These are phyloP conservation scores for Ceratobasidium sp. DNA, from an alignment of 1,284 basidiomycete genomes.

Conservation along the genomic window DNA sequence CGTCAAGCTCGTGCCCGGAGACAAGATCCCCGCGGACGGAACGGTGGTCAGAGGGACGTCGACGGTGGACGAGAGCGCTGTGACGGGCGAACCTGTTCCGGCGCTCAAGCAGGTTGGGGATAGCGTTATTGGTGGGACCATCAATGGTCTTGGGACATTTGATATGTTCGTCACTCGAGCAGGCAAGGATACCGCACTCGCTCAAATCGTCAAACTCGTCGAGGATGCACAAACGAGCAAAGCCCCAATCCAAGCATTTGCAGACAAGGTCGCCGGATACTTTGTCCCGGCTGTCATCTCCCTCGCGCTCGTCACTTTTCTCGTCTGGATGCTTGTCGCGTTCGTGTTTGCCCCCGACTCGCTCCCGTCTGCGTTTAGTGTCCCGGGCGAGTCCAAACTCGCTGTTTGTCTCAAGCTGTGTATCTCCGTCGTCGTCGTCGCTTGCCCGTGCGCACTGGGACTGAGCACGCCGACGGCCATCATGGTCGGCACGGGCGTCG, in stretches of 20 bases:
- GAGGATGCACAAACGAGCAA: slow-evolving; percentile 98
- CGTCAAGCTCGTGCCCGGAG: slow-evolving; percentile 94
- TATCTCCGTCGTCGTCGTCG: slow-evolving; percentile 97
- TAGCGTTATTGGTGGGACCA: slow-evolving; percentile 91
- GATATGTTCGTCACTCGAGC: slow-evolving; percentile 95
- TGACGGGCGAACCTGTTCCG: slow-evolving; percentile 96
- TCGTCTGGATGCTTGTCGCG: slow-evolving; percentile 79
- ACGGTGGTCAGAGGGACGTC: slow-evolving; percentile 85
- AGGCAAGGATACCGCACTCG: slow-evolving; percentile 92
- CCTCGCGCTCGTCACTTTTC: slow-evolving; percentile 82
- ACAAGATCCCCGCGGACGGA: slow-evolving; percentile 96
- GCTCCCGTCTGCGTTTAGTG: slow-evolving; percentile 84
- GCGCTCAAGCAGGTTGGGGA: slow-evolving; percentile 84
- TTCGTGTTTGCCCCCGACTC: slow-evolving; percentile 61
- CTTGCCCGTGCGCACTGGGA: slow-evolving; percentile 97
- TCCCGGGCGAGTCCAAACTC: slow-evolving; percentile 82
- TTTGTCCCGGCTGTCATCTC: slow-evolving; percentile 94
- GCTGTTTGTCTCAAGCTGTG: slow-evolving; percentile 96
- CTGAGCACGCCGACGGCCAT: slow-evolving; percentile 97
- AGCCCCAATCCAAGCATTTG: slow-evolving; percentile 97
- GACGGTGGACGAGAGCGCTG: slow-evolving; percentile 93
- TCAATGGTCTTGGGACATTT: slow-evolving; percentile 95
- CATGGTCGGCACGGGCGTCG: slow-evolving; percentile 99
- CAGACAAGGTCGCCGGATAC: slow-evolving; percentile 91
- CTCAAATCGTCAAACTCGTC: slow-evolving; percentile 96